phyloP scores from a whole-genome alignment of 2,329 filamentous ascomycete species.

The Drechslerella dactyloides region DNA sequence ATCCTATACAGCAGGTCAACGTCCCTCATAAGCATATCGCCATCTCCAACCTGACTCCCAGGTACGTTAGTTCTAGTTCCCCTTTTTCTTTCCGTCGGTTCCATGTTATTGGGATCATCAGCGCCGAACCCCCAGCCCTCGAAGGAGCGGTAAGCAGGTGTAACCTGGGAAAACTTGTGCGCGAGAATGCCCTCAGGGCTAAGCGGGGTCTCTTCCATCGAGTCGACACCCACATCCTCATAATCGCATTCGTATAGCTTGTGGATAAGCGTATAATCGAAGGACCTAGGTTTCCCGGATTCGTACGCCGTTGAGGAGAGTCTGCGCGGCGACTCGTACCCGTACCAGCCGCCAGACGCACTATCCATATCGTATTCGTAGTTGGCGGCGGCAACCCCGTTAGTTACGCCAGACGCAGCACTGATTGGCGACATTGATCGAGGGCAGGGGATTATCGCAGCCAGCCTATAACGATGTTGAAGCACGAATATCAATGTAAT shows the following conservation, averaged over 20 bases:
- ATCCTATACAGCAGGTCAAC: slow-evolving; percentile 35
- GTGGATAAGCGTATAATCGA: slow-evolving; percentile 24
- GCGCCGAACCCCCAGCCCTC: slow-evolving; percentile 42
- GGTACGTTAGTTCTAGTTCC: slow-evolving; percentile 22
- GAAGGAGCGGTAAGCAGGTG: slow-evolving; percentile 32
- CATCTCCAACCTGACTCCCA: background rate
- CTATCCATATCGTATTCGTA: slow-evolving; percentile 11
- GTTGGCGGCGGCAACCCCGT: slow-evolving; percentile 10
- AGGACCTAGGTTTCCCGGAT: slow-evolving; percentile 14
- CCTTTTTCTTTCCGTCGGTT: slow-evolving; percentile 30
- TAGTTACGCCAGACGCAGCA: slow-evolving; percentile 24
- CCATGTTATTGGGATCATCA: slow-evolving; percentile 34
- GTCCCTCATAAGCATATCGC: slow-evolving; percentile 9
- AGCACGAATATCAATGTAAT: background rate
- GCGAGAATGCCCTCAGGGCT: slow-evolving; percentile 7
- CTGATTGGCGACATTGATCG: slow-evolving; percentile 16
- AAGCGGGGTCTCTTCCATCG: background rate
- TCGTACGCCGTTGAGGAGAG: too few relatives aligned
- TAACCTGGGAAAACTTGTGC: slow-evolving; percentile 12
- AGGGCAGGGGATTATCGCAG: background rate
- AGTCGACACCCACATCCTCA: background rate
- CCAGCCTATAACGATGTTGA: background rate
- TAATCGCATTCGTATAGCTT: slow-evolving; percentile 29
- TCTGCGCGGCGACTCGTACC: too few relatives aligned
- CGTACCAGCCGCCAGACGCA: slow-evolving; percentile 19